Evolutionary conservation across 2,329 filamentous ascomycete species (phyloP).

Genomic region (Pseudopithomyces maydicus): DNA sequence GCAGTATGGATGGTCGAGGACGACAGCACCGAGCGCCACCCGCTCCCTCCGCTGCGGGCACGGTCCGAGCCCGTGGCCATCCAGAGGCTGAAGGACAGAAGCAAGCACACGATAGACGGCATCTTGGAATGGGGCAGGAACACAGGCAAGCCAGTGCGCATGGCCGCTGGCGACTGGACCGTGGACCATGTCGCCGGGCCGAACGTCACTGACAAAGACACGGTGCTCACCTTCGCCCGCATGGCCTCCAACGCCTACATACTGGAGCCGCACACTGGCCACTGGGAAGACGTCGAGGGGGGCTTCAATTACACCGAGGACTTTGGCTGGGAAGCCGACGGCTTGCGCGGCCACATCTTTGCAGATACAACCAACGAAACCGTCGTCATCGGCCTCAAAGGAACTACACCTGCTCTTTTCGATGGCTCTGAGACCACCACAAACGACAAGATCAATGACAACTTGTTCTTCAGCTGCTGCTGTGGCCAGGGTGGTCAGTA

Average conservation of each 20-base stretch:
- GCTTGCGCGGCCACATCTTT: conserved; percentile 89
- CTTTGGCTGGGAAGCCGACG: conserved; percentile 92
- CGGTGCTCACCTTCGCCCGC: conserved; percentile 79
- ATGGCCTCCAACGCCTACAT: conserved; percentile 94
- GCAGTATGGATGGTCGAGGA: conserved; percentile 67
- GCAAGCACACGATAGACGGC: conserved; percentile 75
- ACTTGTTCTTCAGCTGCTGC: conserved; percentile 97
- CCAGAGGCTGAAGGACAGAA: conserved; percentile 79
- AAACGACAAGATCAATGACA: conserved; percentile 97
- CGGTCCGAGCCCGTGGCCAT: conserved; percentile 72
- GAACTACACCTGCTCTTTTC: conserved; percentile 85
- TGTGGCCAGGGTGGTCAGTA: conserved; percentile 91
- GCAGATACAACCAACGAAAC: conserved; percentile 85
- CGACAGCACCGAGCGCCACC: conserved; percentile 52
- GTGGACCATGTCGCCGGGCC: conserved; percentile 78
- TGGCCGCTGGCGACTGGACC: conserved; percentile 80
- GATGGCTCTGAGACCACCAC: conserved; percentile 97
- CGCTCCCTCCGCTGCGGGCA: conserved; percentile 53
- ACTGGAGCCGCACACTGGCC: conserved; percentile 68
- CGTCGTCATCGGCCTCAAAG: conserved; percentile 90
- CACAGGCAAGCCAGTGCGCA: conserved; percentile 68
- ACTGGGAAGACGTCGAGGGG: conserved; percentile 75
- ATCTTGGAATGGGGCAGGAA: conserved; percentile 75
- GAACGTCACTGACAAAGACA: conserved; percentile 83
- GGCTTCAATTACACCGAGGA: conserved; percentile 85